Conservation (phyloP, 2,329 filamentous ascomycete genomes). For the Neopestalotiopsis sp. region DNA sequence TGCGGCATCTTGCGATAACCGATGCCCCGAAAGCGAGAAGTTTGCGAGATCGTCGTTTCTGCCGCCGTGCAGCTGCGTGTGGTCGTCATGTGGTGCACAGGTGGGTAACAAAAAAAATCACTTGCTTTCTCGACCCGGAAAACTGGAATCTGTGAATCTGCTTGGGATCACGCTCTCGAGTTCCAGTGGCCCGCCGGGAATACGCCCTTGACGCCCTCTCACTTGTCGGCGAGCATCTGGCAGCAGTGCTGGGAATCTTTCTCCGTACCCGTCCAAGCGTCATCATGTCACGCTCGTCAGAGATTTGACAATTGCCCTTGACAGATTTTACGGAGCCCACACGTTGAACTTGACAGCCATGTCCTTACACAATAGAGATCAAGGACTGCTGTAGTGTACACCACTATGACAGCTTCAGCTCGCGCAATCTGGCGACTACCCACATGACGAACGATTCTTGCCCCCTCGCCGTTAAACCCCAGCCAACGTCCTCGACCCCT, state of each 20-base stretch:
- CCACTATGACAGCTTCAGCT: not conserved
- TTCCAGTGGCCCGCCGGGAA: not conserved
- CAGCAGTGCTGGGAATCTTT: not conserved
- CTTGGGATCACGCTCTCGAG: not conserved
- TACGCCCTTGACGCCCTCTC: not conserved
- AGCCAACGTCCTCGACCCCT: not conserved
- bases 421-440: constrained; percentile 1
- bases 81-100: not conserved
- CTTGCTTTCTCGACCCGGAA: not conserved
- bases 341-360: not conserved
- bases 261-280: not conserved
- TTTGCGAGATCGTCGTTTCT: not conserved
- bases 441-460: not conserved
- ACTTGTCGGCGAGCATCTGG: not conserved
- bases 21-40: not conserved
- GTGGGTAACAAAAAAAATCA: not conserved
- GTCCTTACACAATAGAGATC: not conserved
- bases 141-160: not conserved
- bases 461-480: not conserved
- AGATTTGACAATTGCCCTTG: constrained; percentile 1
- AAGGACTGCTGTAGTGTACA: not conserved
- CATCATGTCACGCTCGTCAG: constrained; percentile 1
- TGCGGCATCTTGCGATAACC: not conserved
- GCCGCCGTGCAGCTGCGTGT: not conserved
- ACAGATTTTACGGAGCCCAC: not conserved